Base-by-base conservation (phyloP, 352 stramenopile species). In the Plasmopara viticola region DNA sequence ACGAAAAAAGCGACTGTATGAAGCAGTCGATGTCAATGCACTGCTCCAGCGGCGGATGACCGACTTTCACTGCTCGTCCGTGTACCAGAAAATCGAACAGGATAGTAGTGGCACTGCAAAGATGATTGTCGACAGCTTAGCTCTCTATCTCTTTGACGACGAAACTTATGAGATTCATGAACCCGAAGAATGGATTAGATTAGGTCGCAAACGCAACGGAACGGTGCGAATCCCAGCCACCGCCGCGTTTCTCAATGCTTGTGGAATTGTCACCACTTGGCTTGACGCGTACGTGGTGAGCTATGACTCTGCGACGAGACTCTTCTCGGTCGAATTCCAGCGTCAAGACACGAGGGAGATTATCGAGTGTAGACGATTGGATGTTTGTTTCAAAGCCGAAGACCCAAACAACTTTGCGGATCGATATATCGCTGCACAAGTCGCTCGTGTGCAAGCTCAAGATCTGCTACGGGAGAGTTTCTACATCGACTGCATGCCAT, bases 401-500 rank as follows among this genome's bases (percentile, higher is more conserved):
- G 76, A 94, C 44, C 81, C 84, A 0, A 42, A 54, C 28, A 87
- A 87, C 44, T 94, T 92, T 62, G 78, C 74, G 9, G 76, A 92
- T 54, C 65, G 84, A 33, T 87, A 84, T 54, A 72, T 87, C 44
- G 64, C 53, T 17, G 81, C 84, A 2, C 79, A 90, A 43, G 7
- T 72, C 0, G 53, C 68, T 4, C 63, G 84, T 7, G 64, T 92
- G 0, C 67, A 84, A 41, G 84, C 72, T 5, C 78, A 91, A 44
- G 83, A 90, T 33, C 9, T 70, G 15, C 46, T 94, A 4, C 69
- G 81, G 2, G 86, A 88, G 56, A 90, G 77, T 34, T 56, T 92
- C n/a, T 92, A 92, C 56, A 60, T 94, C 17, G 83, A 94, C 53
- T 94, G 81, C 45, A 94, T 94, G 81, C 78, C 83, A 7, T 52